These are phyloP conservation scores for Linanthus parryae DNA, from an alignment of 148 eudicot genomes.

Conservation along the genomic window DNA sequence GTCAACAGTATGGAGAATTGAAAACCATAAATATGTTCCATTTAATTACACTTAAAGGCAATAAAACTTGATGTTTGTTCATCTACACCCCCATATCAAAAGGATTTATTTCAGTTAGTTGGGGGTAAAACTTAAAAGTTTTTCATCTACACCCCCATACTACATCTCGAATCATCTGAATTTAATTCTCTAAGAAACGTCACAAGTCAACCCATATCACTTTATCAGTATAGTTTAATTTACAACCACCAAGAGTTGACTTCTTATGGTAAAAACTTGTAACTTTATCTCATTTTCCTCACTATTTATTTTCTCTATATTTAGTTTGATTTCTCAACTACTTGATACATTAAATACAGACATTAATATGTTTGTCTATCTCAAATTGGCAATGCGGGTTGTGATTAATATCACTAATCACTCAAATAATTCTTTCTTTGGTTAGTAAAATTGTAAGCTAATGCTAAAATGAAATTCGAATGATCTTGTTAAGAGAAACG, in stretches of 20 bases:
- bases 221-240: background rate
- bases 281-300: background rate
- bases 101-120: no score
- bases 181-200: background rate
- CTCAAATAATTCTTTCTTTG: background rate
- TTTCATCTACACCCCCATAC: conserved; percentile 2
- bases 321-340: background rate
- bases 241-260: conserved; percentile 13
- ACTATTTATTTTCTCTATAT: background rate
- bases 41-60: background rate
- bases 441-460: background rate
- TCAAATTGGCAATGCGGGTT: background rate
- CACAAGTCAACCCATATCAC: background rate
- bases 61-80: background rate
- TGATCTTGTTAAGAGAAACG: background rate
- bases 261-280: background rate
- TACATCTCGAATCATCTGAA: background rate
- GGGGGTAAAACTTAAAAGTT: no score
- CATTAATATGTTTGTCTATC: background rate
- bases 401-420: no score
- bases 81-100: conserved; percentile 2
- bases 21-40: conserved; percentile 13
- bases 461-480: background rate
- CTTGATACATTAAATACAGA: background rate
- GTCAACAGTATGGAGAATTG: background rate